These are phyloP conservation scores for Penicillium sp. DNA, from an alignment of 2,329 filamentous ascomycete genomes.

Conservation along the genomic window DNA sequence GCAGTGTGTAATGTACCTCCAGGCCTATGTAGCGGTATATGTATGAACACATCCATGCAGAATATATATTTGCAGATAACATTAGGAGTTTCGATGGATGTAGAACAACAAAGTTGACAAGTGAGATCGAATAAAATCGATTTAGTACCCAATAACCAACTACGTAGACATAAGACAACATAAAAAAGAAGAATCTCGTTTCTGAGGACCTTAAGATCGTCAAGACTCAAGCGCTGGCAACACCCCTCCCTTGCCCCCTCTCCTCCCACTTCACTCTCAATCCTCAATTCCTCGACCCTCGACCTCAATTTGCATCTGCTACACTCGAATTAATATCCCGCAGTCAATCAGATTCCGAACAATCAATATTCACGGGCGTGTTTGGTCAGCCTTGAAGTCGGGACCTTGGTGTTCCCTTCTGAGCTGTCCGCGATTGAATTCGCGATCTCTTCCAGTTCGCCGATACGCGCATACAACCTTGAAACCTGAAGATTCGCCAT, in stretches of 20 bases:
- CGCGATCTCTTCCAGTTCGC: constrained; percentile 14
- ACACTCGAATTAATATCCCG: background rate
- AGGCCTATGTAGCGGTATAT: too few relatives aligned
- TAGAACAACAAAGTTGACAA: background rate
- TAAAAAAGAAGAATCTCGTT: too few relatives aligned
- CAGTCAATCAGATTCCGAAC: background rate
- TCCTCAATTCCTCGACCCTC: background rate
- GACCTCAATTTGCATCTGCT: background rate
- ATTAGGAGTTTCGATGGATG: too few relatives aligned
- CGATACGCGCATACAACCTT: constrained; percentile 8
- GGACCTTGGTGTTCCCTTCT: constrained; percentile 26
- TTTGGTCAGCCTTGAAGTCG: constrained; percentile 28
- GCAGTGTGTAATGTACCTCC: too few relatives aligned
- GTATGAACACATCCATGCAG: too few relatives aligned
- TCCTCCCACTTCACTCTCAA: background rate
- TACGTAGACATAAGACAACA: too few relatives aligned
- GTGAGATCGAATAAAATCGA: background rate
- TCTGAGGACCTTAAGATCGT: background rate
- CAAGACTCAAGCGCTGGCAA: background rate
- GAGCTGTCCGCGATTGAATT: constrained; percentile 24
- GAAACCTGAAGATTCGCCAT: background rate
- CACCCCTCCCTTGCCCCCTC: background rate
- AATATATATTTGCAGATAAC: too few relatives aligned
- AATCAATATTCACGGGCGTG: constrained; percentile 12
- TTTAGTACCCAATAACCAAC: too few relatives aligned